phyloP scores from a whole-genome alignment of 2,329 filamentous ascomycete genomes.

The Colletotrichum falcatum region DNA sequence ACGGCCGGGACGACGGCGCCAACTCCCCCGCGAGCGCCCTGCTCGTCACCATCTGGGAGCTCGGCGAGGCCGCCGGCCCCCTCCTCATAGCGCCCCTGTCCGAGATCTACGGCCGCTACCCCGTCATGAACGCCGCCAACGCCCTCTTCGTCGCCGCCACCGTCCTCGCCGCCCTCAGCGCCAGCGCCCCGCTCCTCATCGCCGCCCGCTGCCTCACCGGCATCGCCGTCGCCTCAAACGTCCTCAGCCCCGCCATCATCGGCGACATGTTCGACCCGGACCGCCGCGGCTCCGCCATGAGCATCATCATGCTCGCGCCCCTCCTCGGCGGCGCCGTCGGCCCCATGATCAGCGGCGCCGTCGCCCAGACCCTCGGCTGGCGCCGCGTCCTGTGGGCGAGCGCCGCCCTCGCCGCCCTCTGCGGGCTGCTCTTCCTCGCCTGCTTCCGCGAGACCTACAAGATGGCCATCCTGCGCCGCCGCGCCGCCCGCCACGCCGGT shows the following conservation, averaged over 20 bases:
- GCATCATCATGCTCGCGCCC: conserved; percentile 66
- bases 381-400: conserved; percentile 64
- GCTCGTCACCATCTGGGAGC: conserved; percentile 78
- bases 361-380: conserved; percentile 68
- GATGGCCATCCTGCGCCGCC: conserved; percentile 63
- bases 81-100: conserved; percentile 71
- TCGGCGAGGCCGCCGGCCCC: conserved; percentile 73
- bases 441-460: conserved; percentile 72
- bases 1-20: conserved; percentile 47
- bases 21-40: conserved; percentile 65
- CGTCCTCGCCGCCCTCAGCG: conserved; percentile 58
- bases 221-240: conserved; percentile 72
- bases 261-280: conserved; percentile 72
- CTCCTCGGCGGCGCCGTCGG: conserved; percentile 68
- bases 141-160: conserved; percentile 63
- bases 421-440: conserved; percentile 63
- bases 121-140: conserved; percentile 66
- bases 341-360: conserved; percentile 65
- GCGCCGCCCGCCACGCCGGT: conserved; percentile 50
- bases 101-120: conserved; percentile 69
- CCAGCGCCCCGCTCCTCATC: conserved; percentile 61
- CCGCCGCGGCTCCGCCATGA: conserved; percentile 69
- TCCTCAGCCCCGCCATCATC: conserved; percentile 72
- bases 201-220: conserved; percentile 69
- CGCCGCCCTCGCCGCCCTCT: conserved; percentile 58